phyloP scores from a whole-genome alignment of 2,329 filamentous ascomycete species.

The Mycosphaerella sp. region DNA sequence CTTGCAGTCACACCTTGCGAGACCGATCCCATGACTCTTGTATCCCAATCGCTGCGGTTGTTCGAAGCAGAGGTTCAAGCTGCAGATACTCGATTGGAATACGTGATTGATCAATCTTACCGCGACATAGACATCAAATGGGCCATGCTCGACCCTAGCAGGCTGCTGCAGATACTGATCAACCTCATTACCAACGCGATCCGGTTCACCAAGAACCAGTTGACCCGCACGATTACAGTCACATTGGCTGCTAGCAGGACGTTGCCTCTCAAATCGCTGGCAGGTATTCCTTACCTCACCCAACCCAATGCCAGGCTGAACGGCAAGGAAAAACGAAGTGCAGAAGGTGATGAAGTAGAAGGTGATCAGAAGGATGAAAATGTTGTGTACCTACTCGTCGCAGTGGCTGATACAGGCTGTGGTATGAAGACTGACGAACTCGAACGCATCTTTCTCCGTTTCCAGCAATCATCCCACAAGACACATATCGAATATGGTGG shows the following conservation, averaged over 20 bases:
- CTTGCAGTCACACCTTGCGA: conserved; percentile 36
- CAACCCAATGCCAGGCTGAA: conserved; percentile 2
- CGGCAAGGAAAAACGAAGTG: no score
- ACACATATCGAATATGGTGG: conserved; percentile 66
- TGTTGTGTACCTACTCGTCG: conserved; percentile 28
- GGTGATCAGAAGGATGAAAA: conserved; percentile 23
- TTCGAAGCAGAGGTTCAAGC: conserved; percentile 37
- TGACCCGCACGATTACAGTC: conserved; percentile 33
- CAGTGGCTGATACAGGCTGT: conserved; percentile 37
- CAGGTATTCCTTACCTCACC: not conserved
- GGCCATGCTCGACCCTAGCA: conserved; percentile 21
- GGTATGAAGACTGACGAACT: conserved; percentile 37
- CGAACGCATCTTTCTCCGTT: conserved; percentile 57
- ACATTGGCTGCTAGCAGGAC: conserved; percentile 10
- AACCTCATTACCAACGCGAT: conserved; percentile 15
- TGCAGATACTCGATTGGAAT: conserved; percentile 31
- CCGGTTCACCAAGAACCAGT: conserved; percentile 20
- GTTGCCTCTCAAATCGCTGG: conserved; percentile 4
- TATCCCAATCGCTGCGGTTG: conserved; percentile 34
- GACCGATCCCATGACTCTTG: conserved; percentile 32
- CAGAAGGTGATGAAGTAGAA: not conserved
- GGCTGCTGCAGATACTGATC: conserved; percentile 25
- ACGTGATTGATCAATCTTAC: conserved; percentile 9
- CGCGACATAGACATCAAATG: conserved; percentile 11
- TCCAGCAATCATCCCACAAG: conserved; percentile 60